Evolutionary conservation across 768 basidiomycete genomes (phyloP).

Genomic region (Austroboletus eburneus): DNA sequence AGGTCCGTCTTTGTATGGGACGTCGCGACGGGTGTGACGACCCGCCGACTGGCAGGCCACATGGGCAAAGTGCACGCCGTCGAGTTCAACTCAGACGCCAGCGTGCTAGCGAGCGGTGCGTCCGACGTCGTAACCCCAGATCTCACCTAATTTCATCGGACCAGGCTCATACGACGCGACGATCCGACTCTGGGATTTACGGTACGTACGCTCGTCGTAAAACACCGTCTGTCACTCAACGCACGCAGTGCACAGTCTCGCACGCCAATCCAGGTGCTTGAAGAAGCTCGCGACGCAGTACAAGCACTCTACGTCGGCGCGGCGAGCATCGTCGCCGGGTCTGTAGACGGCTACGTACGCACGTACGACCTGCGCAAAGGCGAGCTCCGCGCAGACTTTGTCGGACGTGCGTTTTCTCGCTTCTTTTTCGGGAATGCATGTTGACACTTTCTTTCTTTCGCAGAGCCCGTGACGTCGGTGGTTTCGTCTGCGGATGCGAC

Average conservation of each 20-base stretch:
- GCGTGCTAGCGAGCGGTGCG: conserved; percentile 82
- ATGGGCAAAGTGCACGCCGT: conserved; percentile 88
- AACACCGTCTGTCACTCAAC: no score
- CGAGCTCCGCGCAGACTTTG: conserved; percentile 80
- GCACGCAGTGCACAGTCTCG: conserved; percentile 50
- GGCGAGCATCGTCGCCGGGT: conserved; percentile 71
- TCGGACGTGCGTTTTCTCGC: conserved; percentile 68
- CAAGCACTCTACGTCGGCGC: conserved; percentile 70
- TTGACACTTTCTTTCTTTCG: background rate
- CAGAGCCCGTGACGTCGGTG: conserved; percentile 86
- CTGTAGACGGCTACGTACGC: conserved; percentile 88
- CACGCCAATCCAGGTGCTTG: conserved; percentile 85
- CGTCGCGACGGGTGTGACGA: conserved; percentile 81
- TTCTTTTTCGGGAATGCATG: no score
- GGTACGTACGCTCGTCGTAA: conserved; percentile 40
- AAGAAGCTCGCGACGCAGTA: conserved; percentile 85
- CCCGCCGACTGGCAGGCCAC: conserved; percentile 78
- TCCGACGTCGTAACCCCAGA: no score
- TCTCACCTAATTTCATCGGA: no score
- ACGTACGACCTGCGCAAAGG: conserved; percentile 96
- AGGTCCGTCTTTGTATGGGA: conserved; percentile 95
- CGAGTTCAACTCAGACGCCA: conserved; percentile 85
- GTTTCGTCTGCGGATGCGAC: conserved; percentile 75
- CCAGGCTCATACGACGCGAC: conserved; percentile 93
- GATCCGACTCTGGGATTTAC: conserved; percentile 87